Evolutionary conservation across 2,329 filamentous ascomycete species (phyloP).

Genomic region (Beauveria rudraprayagi): DNA sequence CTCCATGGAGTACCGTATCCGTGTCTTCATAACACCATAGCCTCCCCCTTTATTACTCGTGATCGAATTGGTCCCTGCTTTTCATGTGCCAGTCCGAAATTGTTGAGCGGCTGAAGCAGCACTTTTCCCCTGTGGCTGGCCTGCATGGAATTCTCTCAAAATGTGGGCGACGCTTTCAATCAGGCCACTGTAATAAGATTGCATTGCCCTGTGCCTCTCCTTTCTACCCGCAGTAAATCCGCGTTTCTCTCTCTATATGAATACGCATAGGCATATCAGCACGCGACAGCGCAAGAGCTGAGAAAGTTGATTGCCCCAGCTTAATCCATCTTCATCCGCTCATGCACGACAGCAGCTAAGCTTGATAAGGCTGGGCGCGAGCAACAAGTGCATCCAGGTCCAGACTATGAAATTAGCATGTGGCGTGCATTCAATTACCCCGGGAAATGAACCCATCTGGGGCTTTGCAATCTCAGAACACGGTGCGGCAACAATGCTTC

Average conservation of each 20-base stretch:
- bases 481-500: neutral
- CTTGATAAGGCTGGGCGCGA: neutral
- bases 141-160: neutral
- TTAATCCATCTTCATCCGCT: conserved; percentile 1
- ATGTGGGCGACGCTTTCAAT: neutral
- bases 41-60: too few relatives aligned
- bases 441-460: neutral
- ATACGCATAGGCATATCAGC: conserved; percentile 4
- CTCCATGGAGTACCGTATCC: too few relatives aligned
- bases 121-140: neutral
- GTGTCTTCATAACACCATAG: too few relatives aligned
- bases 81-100: neutral
- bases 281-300: neutral
- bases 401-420: neutral
- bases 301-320: neutral
- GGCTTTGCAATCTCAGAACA: too few relatives aligned
- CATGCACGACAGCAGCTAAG: neutral
- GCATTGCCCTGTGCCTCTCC: neutral
- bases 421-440: neutral
- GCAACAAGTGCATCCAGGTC: neutral
- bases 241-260: neutral
- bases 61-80: neutral
- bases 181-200: neutral
- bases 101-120: neutral
- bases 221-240: neutral